phyloP scores from a whole-genome alignment of 129 eudicot genomes.

The Cynara cardunculus region DNA sequence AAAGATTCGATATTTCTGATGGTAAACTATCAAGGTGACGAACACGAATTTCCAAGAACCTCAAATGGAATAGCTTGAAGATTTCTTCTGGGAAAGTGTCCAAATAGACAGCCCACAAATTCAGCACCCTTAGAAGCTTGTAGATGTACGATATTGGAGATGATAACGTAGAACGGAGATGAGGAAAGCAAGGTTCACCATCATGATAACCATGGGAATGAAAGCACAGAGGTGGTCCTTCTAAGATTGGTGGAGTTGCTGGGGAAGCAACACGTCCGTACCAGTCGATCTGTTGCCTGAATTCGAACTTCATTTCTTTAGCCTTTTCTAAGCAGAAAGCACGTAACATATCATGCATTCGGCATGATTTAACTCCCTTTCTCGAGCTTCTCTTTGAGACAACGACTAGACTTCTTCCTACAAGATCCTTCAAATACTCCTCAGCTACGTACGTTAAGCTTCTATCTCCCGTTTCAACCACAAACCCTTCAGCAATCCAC shows the following conservation, averaged over 20 bases:
- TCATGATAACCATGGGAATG: slow-evolving; percentile 14
- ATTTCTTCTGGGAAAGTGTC: slow-evolving; percentile 4
- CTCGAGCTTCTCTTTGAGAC: not conserved
- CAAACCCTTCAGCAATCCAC: slow-evolving; percentile 34
- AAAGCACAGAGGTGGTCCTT: not conserved
- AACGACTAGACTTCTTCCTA: slow-evolving; percentile 11
- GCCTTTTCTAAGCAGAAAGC: not conserved
- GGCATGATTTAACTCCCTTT: not conserved
- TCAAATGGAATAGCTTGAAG: slow-evolving; percentile 15
- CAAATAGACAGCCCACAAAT: not conserved
- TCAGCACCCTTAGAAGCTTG: slow-evolving; percentile 11
- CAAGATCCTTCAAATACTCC: slow-evolving; percentile 11
- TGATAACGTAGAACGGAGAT: not conserved
- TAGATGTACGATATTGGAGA: not conserved
- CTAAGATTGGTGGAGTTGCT: not conserved
- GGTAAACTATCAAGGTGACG: not conserved
- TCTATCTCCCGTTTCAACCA: not conserved
- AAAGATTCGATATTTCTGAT: slow-evolving; percentile 9
- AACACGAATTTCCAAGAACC: slow-evolving; percentile 14
- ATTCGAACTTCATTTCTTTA: not conserved
- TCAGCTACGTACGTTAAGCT: slow-evolving; percentile 17
- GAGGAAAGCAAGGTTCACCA: not conserved
- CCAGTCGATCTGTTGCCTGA: not conserved
- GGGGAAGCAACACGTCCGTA: slow-evolving; percentile 4
- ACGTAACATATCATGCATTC: slow-evolving; percentile 2